phyloP scores from a whole-genome alignment of 371 early-diverging fungal species.

The Capillidium rhysosporum region DNA sequence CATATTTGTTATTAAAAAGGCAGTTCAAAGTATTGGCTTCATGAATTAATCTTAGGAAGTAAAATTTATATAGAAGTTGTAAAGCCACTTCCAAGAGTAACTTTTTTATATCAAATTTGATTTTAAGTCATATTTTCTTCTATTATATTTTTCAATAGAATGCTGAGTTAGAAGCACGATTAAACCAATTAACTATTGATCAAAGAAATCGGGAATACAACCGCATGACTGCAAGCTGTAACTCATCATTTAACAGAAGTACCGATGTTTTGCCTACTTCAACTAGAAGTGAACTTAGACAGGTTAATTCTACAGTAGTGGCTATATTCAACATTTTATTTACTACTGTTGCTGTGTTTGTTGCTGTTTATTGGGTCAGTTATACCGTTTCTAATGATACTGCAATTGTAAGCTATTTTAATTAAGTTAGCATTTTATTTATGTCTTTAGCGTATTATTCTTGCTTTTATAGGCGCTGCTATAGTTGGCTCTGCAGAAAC shows the following conservation, averaged over 20 bases:
- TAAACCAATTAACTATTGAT: conserved; percentile 7
- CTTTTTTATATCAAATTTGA: background rate
- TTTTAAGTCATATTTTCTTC: background rate
- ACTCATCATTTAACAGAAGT: conserved; percentile 2
- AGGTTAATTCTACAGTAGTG: conserved; percentile 22
- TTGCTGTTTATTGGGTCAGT: conserved; percentile 29
- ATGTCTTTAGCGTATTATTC: conserved; percentile 22
- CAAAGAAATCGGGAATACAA: conserved; percentile 9
- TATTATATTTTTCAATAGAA: background rate
- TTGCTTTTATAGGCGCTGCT: conserved; percentile 24
- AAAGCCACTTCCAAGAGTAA: background rate
- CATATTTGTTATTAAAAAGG: background rate
- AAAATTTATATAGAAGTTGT: background rate
- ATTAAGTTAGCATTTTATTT: background rate
- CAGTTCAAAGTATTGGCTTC: background rate
- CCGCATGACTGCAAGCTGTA: conserved; percentile 8
- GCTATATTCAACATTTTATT: conserved; percentile 38
- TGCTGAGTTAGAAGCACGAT: conserved; percentile 6
- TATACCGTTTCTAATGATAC: conserved; percentile 25
- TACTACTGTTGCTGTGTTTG: conserved; percentile 37
- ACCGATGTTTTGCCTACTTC: background rate
- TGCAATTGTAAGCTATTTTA: conserved; percentile 25
- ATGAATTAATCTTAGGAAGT: background rate
- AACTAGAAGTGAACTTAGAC: background rate
- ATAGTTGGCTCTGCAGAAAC: conserved; percentile 33